Evolutionary conservation across 176 grass and related monocot species (phyloP).

Genomic region (Microstegium vimineum): DNA sequence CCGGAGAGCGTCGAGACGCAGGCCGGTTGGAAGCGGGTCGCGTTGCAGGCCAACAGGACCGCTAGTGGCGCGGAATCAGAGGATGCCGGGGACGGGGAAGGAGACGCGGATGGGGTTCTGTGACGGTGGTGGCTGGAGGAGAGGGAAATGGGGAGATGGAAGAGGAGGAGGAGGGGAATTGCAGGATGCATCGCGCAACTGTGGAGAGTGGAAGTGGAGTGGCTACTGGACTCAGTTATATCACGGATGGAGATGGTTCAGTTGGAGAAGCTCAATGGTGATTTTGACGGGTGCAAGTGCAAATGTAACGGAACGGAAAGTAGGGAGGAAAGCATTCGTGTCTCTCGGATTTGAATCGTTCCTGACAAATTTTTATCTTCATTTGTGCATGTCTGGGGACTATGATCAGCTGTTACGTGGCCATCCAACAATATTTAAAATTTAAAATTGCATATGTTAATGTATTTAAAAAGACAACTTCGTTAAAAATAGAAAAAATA

Average conservation of each 20-base stretch:
- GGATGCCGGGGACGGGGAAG: constrained; percentile 2
- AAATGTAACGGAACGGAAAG: background rate
- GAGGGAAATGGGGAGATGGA: constrained; percentile 23
- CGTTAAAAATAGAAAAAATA: too few species aligned
- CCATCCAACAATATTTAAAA: background rate
- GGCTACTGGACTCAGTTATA: constrained; percentile 4
- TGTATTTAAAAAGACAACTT: too few species aligned
- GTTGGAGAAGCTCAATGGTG: background rate
- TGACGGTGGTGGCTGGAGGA: constrained; percentile 5
- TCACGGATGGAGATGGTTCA: background rate
- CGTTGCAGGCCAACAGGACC: constrained; percentile 67
- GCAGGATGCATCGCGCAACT: background rate
- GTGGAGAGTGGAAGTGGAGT: background rate
- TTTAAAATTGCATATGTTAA: too few species aligned
- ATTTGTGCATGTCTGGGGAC: background rate
- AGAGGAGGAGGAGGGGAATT: background rate
- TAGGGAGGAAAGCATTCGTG: background rate
- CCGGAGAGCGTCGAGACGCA: constrained; percentile 67
- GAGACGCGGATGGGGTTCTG: background rate
- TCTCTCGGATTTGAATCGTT: background rate
- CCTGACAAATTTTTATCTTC: background rate
- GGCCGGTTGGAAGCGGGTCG: constrained; percentile 53
- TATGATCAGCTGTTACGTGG: background rate
- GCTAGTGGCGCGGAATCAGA: constrained; percentile 21
- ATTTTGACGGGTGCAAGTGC: background rate